These are phyloP conservation scores for Trichoderma polysporum DNA, from an alignment of 2,329 filamentous ascomycete species.

Conservation along the genomic window DNA sequence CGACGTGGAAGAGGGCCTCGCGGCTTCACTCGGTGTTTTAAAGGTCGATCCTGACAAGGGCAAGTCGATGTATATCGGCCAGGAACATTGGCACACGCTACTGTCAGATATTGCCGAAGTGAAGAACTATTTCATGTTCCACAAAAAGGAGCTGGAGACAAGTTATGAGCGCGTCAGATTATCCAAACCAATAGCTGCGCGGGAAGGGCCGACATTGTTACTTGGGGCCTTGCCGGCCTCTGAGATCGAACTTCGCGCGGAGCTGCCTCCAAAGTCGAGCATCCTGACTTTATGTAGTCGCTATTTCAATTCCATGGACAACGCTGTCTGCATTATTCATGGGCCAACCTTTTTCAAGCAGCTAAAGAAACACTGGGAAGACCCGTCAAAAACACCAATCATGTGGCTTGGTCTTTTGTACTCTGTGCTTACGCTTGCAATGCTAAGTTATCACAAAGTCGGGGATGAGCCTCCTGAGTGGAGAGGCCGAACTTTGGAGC, in stretches of 20 bases:
- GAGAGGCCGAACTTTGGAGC: constrained; percentile 61
- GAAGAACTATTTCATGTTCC: constrained; percentile 80
- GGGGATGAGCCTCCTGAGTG: constrained; percentile 79
- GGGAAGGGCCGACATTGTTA: constrained; percentile 72
- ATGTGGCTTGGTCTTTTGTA: constrained; percentile 80
- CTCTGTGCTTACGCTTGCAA: constrained; percentile 71
- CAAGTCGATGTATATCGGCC: constrained; percentile 78
- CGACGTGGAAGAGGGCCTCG: constrained; percentile 66
- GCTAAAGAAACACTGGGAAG: constrained; percentile 65
- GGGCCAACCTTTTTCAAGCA: constrained; percentile 81
- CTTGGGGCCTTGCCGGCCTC: constrained; percentile 72
- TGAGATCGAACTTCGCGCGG: constrained; percentile 73
- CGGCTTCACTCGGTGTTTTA: constrained; percentile 75
- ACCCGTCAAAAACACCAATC: constrained; percentile 68
- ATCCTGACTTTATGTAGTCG: constrained; percentile 83
- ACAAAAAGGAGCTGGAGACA: constrained; percentile 86
- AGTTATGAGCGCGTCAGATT: constrained; percentile 75
- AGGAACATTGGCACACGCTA: constrained; percentile 80
- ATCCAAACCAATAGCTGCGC: constrained; percentile 59
- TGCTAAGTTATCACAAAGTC: constrained; percentile 76
- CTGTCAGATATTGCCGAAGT: constrained; percentile 86
- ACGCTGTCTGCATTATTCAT: constrained; percentile 72
- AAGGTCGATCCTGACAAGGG: constrained; percentile 76
- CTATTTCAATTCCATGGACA: constrained; percentile 83
- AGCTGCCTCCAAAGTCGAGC: constrained; percentile 76